These are phyloP conservation scores for Lizanozyma gosingica DNA, from an alignment of 1,139 yeast genomes.

Conservation along the genomic window DNA sequence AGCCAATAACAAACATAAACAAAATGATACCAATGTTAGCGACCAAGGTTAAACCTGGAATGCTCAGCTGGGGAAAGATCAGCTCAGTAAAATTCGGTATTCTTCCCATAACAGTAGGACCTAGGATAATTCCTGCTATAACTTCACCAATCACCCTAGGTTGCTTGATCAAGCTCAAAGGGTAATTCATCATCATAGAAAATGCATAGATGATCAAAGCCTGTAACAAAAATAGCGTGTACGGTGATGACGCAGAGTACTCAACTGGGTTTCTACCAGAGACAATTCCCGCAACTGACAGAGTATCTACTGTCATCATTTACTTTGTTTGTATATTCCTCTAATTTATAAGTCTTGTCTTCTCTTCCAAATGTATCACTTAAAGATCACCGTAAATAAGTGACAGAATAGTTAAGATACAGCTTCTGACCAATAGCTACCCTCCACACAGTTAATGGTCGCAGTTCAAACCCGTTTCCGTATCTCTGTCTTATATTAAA, in stretches of 20 bases:
- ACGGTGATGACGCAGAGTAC: slow-evolving; percentile 46
- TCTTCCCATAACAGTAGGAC: slow-evolving; percentile 62
- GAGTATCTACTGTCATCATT: slow-evolving; percentile 19
- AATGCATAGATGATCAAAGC: slow-evolving; percentile 44
- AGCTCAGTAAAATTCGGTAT: slow-evolving; percentile 55
- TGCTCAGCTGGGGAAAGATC: slow-evolving; percentile 55
- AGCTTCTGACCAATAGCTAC: too few relatives aligned
- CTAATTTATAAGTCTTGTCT: too few relatives aligned
- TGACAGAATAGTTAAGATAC: too few relatives aligned
- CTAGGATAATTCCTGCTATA: slow-evolving; percentile 61
- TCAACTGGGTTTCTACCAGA: slow-evolving; percentile 63
- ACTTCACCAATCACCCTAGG: slow-evolving; percentile 78
- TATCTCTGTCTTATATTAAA: too few relatives aligned
- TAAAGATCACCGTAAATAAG: too few relatives aligned
- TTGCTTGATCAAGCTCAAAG: slow-evolving; percentile 52
- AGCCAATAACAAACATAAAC: slow-evolving; percentile 65
- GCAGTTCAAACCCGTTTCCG: too few relatives aligned
- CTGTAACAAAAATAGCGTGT: slow-evolving; percentile 55
- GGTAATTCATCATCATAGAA: slow-evolving; percentile 49
- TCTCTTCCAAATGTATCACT: too few relatives aligned
- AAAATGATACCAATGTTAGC: slow-evolving; percentile 69
- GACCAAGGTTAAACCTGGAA: slow-evolving; percentile 54
- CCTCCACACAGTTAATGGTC: too few relatives aligned
- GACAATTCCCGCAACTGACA: slow-evolving; percentile 52
- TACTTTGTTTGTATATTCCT: too few relatives aligned